These are phyloP conservation scores for Geotrichum fermentans DNA, from an alignment of 1,139 yeast genomes.

Conservation along the genomic window DNA sequence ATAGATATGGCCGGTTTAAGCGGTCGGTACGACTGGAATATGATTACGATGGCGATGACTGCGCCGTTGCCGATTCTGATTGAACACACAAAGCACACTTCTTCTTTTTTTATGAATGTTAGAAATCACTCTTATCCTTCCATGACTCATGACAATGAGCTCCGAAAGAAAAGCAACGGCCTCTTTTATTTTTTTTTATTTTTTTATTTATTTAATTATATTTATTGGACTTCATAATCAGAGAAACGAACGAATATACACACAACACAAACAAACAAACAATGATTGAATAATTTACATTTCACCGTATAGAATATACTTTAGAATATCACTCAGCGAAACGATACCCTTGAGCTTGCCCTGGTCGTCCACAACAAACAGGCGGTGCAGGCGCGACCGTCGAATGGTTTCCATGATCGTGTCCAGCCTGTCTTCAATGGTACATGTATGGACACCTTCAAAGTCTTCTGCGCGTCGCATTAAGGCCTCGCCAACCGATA, in stretches of 20 bases:
- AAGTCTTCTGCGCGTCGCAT: conserved; percentile 93
- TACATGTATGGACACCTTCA: conserved; percentile 97
- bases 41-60: conserved; percentile 7
- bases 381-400: conserved; percentile 83
- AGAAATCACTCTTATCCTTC: too few relatives aligned
- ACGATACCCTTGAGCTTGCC: conserved; percentile 78
- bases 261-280: too few relatives aligned
- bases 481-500: conserved; percentile 94
- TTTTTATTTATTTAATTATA: too few relatives aligned
- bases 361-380: conserved; percentile 82
- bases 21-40: conserved; percentile 5
- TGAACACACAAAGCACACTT: background rate
- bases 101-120: background rate
- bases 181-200: background rate
- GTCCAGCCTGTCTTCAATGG: conserved; percentile 77
- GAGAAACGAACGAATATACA: too few relatives aligned
- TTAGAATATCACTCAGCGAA: conserved; percentile 85
- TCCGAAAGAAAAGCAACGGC: background rate
- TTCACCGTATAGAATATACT: conserved; percentile 72
- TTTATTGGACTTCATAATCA: too few relatives aligned
- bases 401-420: conserved; percentile 92
- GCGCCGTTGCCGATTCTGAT: conserved; percentile 18
- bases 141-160: too few relatives aligned
- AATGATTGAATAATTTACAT: conserved; percentile 6
- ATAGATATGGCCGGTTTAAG: conserved; percentile 15